Conservation (phyloP, 352 stramenopile genomes). For the Peronospora belbahrii region DNA sequence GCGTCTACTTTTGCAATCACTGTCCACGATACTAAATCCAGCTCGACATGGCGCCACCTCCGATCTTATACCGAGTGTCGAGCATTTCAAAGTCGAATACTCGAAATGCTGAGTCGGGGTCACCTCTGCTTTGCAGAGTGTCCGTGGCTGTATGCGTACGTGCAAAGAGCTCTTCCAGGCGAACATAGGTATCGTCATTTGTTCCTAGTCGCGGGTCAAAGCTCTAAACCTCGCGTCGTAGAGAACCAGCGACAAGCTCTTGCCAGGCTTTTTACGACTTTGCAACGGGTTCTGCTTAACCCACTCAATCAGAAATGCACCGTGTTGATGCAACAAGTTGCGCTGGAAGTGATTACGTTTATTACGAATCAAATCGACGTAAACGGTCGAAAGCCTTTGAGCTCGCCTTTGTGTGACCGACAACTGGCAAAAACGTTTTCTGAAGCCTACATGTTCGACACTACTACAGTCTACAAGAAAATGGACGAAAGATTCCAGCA, state of each 20-base stretch:
- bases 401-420: slow-evolving; percentile 15
- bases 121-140: slow-evolving; percentile 42
- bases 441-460: slow-evolving; percentile 23
- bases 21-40: slow-evolving; percentile 33
- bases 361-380: slow-evolving; percentile 25
- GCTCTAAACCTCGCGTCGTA: slow-evolving; percentile 16
- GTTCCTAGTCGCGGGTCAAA: slow-evolving; percentile 16
- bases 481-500: slow-evolving; percentile 6
- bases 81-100: slow-evolving; percentile 28
- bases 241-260: slow-evolving; percentile 29
- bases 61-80: slow-evolving; percentile 34
- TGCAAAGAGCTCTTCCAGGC: slow-evolving; percentile 26
- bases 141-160: slow-evolving; percentile 36
- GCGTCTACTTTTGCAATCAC: slow-evolving; percentile 23
- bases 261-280: slow-evolving; percentile 27
- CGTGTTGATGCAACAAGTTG: slow-evolving; percentile 26
- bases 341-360: slow-evolving; percentile 27
- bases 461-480: slow-evolving; percentile 3
- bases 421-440: slow-evolving; percentile 29
- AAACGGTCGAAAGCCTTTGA: slow-evolving; percentile 5
- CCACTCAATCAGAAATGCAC: slow-evolving; percentile 33
- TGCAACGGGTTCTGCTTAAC: slow-evolving; percentile 35
- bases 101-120: slow-evolving; percentile 23
- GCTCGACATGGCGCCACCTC: slow-evolving; percentile 29
- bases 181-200: slow-evolving; percentile 15